Evolutionary conservation across 176 grass and related monocot genomes (phyloP).

Genomic region (Tuctoria greenei): DNA sequence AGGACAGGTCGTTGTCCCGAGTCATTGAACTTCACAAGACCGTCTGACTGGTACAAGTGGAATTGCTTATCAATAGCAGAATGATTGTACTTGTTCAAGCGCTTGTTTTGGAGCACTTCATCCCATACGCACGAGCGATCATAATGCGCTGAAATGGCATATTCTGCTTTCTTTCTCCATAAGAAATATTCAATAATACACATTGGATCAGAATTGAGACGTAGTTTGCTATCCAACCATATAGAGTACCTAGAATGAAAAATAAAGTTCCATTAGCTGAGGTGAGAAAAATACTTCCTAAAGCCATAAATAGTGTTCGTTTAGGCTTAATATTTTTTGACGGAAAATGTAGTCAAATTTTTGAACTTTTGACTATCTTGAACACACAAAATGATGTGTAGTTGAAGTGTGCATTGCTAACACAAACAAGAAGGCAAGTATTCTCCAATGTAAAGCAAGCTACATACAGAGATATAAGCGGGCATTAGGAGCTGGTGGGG

Average conservation of each 20-base stretch:
- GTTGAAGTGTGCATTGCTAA: background rate
- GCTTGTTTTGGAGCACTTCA: slow-evolving; percentile 92
- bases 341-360: background rate
- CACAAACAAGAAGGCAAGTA: slow-evolving; percentile 10
- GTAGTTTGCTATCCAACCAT: slow-evolving; percentile 95
- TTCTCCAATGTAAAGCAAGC: background rate
- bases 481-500: background rate
- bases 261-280: slow-evolving; percentile 19
- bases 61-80: slow-evolving; percentile 85
- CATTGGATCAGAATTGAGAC: slow-evolving; percentile 83
- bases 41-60: slow-evolving; percentile 81
- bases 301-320: background rate
- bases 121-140: slow-evolving; percentile 90
- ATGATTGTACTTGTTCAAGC: slow-evolving; percentile 85
- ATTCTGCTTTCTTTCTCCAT: slow-evolving; percentile 85
- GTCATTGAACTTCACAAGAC: slow-evolving; percentile 72
- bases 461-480: background rate
- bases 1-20: slow-evolving; percentile 55
- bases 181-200: slow-evolving; percentile 86
- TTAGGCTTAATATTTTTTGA: background rate
- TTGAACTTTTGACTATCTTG: background rate
- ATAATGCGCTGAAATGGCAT: slow-evolving; percentile 89
- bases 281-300: slow-evolving; percentile 12
- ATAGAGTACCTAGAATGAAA: slow-evolving; percentile 72
- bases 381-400: background rate